Conservation (phyloP, 805 yeast species). For the Metschnikowia noctiluminum region DNA sequence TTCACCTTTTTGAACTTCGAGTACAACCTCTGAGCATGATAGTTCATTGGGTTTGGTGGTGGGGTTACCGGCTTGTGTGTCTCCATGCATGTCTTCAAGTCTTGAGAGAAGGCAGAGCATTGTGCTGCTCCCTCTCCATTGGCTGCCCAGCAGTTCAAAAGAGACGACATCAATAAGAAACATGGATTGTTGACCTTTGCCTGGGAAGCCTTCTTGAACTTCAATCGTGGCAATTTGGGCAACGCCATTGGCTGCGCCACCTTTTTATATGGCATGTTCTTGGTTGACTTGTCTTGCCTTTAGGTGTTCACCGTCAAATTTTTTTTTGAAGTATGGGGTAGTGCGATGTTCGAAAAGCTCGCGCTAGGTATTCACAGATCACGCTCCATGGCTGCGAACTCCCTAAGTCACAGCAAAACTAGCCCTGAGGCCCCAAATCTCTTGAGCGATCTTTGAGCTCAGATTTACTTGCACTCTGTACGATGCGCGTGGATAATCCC, state of each 20-base stretch:
- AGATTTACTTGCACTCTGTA: too few relatives aligned
- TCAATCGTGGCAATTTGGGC: constrained; percentile 74
- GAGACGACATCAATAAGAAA: constrained; percentile 74
- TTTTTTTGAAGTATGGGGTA: constrained; percentile 5
- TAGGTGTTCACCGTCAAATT: constrained; percentile 7
- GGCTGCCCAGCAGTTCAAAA: constrained; percentile 94
- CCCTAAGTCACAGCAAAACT: too few relatives aligned
- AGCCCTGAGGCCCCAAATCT: too few relatives aligned
- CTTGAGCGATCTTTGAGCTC: too few relatives aligned
- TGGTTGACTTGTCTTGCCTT: not conserved
- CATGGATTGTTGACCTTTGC: constrained; percentile 67
- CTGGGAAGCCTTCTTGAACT: constrained; percentile 62
- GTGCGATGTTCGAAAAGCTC: constrained; percentile 7
- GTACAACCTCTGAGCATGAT: constrained; percentile 53
- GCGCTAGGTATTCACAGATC: not conserved
- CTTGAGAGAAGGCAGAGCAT: constrained; percentile 64
- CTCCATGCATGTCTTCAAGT: constrained; percentile 74
- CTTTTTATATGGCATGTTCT: constrained; percentile 42
- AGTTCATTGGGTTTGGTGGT: constrained; percentile 46
- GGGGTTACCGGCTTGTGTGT: constrained; percentile 38
- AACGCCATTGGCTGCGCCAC: constrained; percentile 38
- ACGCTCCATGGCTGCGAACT: too few relatives aligned
- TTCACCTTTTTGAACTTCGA: constrained; percentile 50
- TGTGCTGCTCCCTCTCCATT: constrained; percentile 76
- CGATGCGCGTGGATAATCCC: too few relatives aligned